A percentile compares a stretch with the other conserved stretches of the same genome.
phyloP scores from a whole-genome alignment of 495 filamentous ascomycete genomes.

The Talaromyces stipitatus region DNA sequence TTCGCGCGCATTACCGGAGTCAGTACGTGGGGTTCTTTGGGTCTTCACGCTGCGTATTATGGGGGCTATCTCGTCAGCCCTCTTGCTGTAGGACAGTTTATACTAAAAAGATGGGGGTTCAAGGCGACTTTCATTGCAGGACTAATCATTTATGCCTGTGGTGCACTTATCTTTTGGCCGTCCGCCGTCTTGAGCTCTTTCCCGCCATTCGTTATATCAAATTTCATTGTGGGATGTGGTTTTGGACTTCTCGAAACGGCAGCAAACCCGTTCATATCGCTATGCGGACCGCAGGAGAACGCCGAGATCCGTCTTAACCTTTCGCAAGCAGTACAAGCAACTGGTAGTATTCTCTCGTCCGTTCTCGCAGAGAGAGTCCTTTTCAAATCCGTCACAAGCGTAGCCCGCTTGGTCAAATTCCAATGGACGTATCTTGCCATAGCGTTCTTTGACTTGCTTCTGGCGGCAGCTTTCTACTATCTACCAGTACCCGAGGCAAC shows the following conservation, averaged over 20 bases:
- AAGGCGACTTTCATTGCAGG: conserved; percentile 59
- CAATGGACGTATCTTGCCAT: conserved; percentile 71
- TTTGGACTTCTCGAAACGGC: conserved; percentile 56
- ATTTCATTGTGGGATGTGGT: conserved; percentile 60
- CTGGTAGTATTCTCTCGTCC: conserved; percentile 55
- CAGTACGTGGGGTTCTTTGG: conserved; percentile 40
- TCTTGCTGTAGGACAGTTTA: conserved; percentile 47
- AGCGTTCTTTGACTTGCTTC: conserved; percentile 53
- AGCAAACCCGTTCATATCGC: conserved; percentile 60
- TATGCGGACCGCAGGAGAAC: conserved; percentile 61
- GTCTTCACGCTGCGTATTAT: conserved; percentile 59
- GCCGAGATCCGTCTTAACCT: conserved; percentile 59
- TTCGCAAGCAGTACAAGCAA: conserved; percentile 60
- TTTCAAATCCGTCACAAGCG: conserved; percentile 43
- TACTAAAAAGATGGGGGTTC: conserved; percentile 59
- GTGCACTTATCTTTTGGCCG: conserved; percentile 66
- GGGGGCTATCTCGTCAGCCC: conserved; percentile 54
- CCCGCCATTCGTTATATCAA: conserved; percentile 55
- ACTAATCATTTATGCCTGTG: conserved; percentile 55
- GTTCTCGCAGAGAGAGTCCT: conserved; percentile 55
- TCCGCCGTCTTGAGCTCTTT: conserved; percentile 61
- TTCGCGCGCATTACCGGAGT: conserved; percentile 44
- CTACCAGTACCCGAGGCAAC: conserved; percentile 59
- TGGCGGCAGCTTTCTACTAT: conserved; percentile 60
- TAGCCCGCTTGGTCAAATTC: conserved; percentile 52